phyloP scores from a whole-genome alignment of 352 stramenopile genomes.

The Peronospora belbahrii region DNA sequence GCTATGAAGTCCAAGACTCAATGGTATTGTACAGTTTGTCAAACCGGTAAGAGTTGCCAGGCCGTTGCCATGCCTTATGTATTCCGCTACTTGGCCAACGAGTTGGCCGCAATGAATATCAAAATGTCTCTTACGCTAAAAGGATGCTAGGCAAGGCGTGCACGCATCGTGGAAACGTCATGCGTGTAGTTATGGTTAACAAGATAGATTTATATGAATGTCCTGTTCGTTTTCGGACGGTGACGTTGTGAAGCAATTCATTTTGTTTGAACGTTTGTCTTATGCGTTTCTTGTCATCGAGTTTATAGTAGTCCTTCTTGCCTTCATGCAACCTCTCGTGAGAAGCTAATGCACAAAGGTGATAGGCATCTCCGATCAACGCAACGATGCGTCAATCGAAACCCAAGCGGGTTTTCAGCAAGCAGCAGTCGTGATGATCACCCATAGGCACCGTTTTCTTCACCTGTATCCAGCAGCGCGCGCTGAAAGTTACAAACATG shows the following conservation, averaged over 20 bases:
- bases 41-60: conserved; percentile 87
- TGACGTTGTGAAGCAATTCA: conserved; percentile 17
- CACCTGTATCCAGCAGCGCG: no score
- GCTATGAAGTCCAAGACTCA: conserved; percentile 85
- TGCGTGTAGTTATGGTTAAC: conserved; percentile 16
- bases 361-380: no score
- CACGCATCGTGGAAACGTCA: conserved; percentile 6
- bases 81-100: conserved; percentile 98
- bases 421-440: no score
- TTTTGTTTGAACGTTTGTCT: conserved; percentile 11
- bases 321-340: no score
- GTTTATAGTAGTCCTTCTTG: no score
- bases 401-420: no score
- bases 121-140: conserved; percentile 94
- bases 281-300: no score
- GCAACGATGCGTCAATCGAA: no score
- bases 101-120: conserved; percentile 99
- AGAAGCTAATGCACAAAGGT: no score
- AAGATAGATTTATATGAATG: conserved; percentile 37
- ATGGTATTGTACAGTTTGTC: conserved; percentile 80
- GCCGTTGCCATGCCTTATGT: conserved; percentile 98
- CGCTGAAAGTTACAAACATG: no score
- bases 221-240: conserved; percentile 8
- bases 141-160: conserved; percentile 32
- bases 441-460: no score